Base-by-base conservation (phyloP, 2,329 filamentous ascomycete genomes). In the Neobulgaria alba region DNA sequence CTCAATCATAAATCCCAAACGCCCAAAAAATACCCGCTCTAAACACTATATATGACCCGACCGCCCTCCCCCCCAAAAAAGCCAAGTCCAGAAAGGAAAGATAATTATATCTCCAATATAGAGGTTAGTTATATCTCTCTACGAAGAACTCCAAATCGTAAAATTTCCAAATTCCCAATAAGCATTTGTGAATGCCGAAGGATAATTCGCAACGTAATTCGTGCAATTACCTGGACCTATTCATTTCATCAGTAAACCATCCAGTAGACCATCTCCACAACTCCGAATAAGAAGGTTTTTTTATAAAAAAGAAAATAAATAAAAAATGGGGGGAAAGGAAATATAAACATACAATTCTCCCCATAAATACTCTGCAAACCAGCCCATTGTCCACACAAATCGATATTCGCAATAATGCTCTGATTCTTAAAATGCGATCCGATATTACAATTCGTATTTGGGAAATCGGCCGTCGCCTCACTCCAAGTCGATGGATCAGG, bases 341-440 rank as follows among this genome's bases (percentile, higher is more conserved):
- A 29, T 5, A 9, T 36, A 15, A 35, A 49, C 54, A 32, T 38
- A 54, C 55, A 58, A 45, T 34, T 53, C 35, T 53, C 39, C 15
- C 37, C 32, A 43, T 54, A 58, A 30, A 54, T 36, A 36, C 14
- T 59, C 42, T 63, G 8, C 55, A 60, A 67, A 71, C 85, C 85
- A 4, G 88, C 88, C 88, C 88, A 95, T 58, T 81, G 77, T 18
- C 89, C 89, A 63, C 89, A 95, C 58, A 94, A 83, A 23, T 83
- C 84, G 3, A 81, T 92, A 64, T 90, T 79, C 59, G 90, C 80
- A 53, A 90, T 76, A 50, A 95, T 79, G 55, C 81, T 75, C 67
- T 94, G 74, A 46, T 82, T 66, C 45, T 67, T 67, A 66, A 95
- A 93, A 62, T 82, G 73, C 1, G 63, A 55, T 42, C 76, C 67